These are phyloP conservation scores for Grigorovia transvaalensis DNA, from an alignment of 805 yeast genomes.

Conservation along the genomic window DNA sequence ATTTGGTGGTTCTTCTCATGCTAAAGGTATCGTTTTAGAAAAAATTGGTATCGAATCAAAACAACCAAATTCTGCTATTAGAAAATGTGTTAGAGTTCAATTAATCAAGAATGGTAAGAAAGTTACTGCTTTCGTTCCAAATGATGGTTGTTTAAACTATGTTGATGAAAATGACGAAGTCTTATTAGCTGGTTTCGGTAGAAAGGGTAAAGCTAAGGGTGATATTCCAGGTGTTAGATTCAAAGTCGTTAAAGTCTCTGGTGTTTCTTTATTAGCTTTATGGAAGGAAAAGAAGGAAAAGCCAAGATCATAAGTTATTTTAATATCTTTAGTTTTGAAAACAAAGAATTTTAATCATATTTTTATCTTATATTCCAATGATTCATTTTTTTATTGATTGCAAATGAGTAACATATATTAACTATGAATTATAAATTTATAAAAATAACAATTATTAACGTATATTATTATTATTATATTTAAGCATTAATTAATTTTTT, in stretches of 20 bases:
- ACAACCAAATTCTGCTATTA: slow-evolving; percentile 99
- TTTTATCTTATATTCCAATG: not conserved
- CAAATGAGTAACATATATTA: not conserved
- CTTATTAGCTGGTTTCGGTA: slow-evolving; percentile 99
- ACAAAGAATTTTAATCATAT: not conserved
- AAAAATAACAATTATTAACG: not conserved
- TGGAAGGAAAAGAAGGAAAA: slow-evolving; percentile 99
- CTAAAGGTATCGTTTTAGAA: slow-evolving; percentile 99
- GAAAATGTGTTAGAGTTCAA: slow-evolving; percentile 99
- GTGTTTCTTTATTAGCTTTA: slow-evolving; percentile 98
- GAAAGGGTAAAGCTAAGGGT: slow-evolving; percentile 99
- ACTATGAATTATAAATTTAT: not conserved
- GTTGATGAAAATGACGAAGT: slow-evolving; percentile 99
- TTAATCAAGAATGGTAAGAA: slow-evolving; percentile 99
- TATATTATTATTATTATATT: not conserved
- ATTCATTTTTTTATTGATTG: not conserved
- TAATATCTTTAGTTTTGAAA: not conserved
- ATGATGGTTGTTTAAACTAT: slow-evolving; percentile 99
- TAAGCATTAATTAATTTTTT: not conserved
- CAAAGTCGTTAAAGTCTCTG: slow-evolving; percentile 99
- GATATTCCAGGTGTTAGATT: slow-evolving; percentile 99
- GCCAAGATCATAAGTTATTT: slow-evolving; percentile 82
- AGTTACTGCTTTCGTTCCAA: slow-evolving; percentile 99
- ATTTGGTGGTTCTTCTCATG: slow-evolving; percentile 99
- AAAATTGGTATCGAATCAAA: slow-evolving; percentile 99